Percentiles rank a stretch among this genome's conserved stretches.
Evolutionary conservation across 176 grass and related monocot species (phyloP).

Genomic region (Triticum dicoccoides): DNA sequence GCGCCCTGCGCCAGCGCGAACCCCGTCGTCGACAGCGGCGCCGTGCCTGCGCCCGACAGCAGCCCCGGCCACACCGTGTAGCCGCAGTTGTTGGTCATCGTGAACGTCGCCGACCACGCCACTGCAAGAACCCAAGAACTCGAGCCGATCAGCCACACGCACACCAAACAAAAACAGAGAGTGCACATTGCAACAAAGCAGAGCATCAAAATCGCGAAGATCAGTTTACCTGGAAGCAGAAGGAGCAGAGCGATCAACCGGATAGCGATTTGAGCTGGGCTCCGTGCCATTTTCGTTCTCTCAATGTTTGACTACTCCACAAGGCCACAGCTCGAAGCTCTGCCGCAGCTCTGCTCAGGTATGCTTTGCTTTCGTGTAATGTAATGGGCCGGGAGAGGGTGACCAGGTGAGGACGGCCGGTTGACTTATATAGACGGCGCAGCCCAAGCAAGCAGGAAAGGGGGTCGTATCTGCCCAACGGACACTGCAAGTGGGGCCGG

Average conservation of each 20-base stretch:
- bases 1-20: constrained; percentile 63
- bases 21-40: constrained; percentile 60
- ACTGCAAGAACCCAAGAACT: constrained; percentile 23
- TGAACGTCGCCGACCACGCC: constrained; percentile 67
- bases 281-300: constrained; percentile 21
- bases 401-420: not conserved
- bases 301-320: not conserved
- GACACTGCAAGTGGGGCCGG: not conserved
- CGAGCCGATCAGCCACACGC: not conserved
- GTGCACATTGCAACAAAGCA: not conserved
- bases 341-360: not conserved
- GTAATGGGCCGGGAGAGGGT: not conserved
- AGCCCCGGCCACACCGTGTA: constrained; percentile 91
- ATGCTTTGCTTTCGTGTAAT: not conserved
- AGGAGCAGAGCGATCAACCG: constrained; percentile 31
- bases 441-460: not conserved
- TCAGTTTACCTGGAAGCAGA: constrained; percentile 34
- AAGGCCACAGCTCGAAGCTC: constrained; percentile 11
- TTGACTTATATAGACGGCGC: constrained; percentile 19
- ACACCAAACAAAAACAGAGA: not conserved
- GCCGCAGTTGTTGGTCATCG: constrained; percentile 71
- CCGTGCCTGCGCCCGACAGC: constrained; percentile 75
- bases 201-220: not conserved
- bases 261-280: constrained; percentile 31
- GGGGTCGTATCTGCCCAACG: not conserved